Evolutionary conservation across 495 filamentous ascomycete genomes (phyloP), one percentile per base, ranked within the genome.

Genomic region (Durotheca rogersii): DNA sequence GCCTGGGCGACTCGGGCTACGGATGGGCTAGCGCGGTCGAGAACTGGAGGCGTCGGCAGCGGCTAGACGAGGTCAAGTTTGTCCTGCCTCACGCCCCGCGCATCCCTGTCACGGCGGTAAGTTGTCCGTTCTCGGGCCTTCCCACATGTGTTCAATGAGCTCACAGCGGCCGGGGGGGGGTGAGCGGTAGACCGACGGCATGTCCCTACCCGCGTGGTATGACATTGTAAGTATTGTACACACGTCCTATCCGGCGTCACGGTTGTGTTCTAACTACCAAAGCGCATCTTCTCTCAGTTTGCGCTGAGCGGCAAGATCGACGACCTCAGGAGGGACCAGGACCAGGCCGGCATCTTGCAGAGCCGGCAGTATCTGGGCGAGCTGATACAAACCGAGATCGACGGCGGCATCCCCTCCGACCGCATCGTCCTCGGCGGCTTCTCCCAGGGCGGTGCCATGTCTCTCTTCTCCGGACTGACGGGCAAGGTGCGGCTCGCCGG

Each of bases 201-300:
- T 89, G 85, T 65, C 65, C 7, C 91, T 95, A 88, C 89, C 90
- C 3, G 89, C 86, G 14, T 96, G 92, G 92, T 95, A 91, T 64
- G 89, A 96, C 58, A 88, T 96, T 59, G 79, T 85, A 69, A 83
- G 85, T 69, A 61, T 67, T 7, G 25, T 31, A 23, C 12, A 9
- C 18, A n/a, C 16, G 6, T 34, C 0, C 19, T 11, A 12, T 17
- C 15, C 18, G 16, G 19, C 9, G 0, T 20, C 27, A 11, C 25
- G 6, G 10, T 3, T 4, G 27, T n/a, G n/a, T n/a, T n/a, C n/a
- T 35, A n/a, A 38, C 41, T 52, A 47, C n/a, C n/a, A n/a, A n/a
- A n/a, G n/a, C n/a, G n/a, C n/a, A 58, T 40, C 16, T 20, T 27
- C 17, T 17, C 21, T n/a, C 21, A 65, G 62, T 33, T 45, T 37